Percentiles rank a stretch among this genome's conserved stretches.
Evolutionary conservation across 768 basidiomycete genomes (phyloP).

Genomic region (Lactarius quietus): DNA sequence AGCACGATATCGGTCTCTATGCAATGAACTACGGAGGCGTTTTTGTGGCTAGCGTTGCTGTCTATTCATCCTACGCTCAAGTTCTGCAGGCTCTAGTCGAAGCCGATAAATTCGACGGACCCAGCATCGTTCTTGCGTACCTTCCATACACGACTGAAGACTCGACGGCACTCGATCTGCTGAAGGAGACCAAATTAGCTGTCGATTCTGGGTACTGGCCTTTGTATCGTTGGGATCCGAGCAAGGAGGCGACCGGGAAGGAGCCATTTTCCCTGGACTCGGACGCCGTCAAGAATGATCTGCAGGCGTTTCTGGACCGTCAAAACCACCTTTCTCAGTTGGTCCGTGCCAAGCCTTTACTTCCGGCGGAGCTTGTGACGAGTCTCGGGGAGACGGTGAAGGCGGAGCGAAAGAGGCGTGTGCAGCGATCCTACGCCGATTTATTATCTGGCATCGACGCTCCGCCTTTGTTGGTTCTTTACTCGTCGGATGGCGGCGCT

Average conservation of each 20-base stretch:
- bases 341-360: constrained; percentile 70
- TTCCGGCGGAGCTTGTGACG: constrained; percentile 79
- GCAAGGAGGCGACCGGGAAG: constrained; percentile 65
- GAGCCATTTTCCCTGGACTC: constrained; percentile 94
- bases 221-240: constrained; percentile 95
- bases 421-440: constrained; percentile 78
- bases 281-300: constrained; percentile 88
- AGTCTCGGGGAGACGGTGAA: constrained; percentile 81
- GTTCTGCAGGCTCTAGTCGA: constrained; percentile 89
- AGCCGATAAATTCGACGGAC: constrained; percentile 86
- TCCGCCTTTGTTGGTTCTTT: constrained; percentile 83
- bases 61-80: constrained; percentile 94
- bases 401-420: constrained; percentile 77
- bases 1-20: constrained; percentile 96
- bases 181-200: constrained; percentile 96
- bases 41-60: constrained; percentile 92
- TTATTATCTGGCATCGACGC: constrained; percentile 83
- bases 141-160: constrained; percentile 83
- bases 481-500: constrained; percentile 90
- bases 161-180: constrained; percentile 74
- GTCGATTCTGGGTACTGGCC: constrained; percentile 98
- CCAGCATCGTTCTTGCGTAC: constrained; percentile 90
- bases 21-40: constrained; percentile 99
- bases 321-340: constrained; percentile 97
- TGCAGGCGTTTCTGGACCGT: constrained; percentile 90